These are phyloP conservation scores for Ottelia alismoides DNA, from an alignment of 106 monocot species.

Conservation along the genomic window DNA sequence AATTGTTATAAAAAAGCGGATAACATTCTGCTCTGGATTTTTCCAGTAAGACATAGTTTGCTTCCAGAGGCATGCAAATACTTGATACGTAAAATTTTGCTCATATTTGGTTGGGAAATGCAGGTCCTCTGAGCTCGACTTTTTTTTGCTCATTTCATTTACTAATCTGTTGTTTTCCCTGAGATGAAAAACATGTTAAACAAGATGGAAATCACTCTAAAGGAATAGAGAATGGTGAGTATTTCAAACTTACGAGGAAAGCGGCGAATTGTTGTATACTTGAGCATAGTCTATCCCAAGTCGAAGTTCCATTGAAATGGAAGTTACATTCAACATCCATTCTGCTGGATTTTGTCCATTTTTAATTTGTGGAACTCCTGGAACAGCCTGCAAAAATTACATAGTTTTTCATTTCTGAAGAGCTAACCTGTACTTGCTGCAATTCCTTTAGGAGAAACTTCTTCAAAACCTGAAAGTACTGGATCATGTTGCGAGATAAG, in stretches of 20 bases:
- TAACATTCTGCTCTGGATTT: constrained; percentile 4
- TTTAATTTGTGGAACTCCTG: constrained; percentile 25
- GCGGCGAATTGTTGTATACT: not conserved
- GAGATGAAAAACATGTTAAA: not conserved
- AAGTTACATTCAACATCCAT: constrained; percentile 59
- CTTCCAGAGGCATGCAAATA: constrained; percentile 6
- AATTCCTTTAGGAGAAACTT: too few species aligned
- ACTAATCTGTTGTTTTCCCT: not conserved
- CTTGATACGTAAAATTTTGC: not conserved
- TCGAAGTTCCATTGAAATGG: constrained; percentile 31
- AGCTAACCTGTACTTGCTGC: not conserved
- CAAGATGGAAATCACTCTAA: not conserved
- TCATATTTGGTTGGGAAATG: constrained; percentile 4
- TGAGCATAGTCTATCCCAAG: constrained; percentile 39
- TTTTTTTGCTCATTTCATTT: constrained; percentile 1
- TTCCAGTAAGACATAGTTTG: constrained; percentile 6
- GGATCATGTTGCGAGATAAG: constrained; percentile 6
- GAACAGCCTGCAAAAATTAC: constrained; percentile 16
- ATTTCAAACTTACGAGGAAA: not conserved
- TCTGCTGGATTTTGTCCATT: constrained; percentile 54
- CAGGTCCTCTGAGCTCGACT: not conserved
- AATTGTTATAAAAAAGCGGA: constrained; percentile 1
- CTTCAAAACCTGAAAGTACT: constrained; percentile 17
- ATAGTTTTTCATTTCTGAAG: not conserved
- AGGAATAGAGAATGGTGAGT: not conserved